Evolutionary conservation across 371 early-diverging fungal genomes (phyloP).

Genomic region (Chytridium lagenaria): DNA sequence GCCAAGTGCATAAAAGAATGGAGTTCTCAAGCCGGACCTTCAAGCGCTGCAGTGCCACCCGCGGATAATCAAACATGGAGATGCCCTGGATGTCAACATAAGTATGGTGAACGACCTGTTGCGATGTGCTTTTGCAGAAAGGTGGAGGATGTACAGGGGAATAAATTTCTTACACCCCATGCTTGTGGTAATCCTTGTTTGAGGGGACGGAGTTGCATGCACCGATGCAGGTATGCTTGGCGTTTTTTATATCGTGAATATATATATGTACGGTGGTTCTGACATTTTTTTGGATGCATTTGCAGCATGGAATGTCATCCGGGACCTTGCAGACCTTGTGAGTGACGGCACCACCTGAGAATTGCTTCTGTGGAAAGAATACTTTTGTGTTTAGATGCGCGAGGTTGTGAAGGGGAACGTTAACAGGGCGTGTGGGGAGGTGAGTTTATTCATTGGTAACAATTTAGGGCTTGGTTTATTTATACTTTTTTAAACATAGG

Average conservation of each 20-base stretch:
- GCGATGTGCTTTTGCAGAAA: constrained; percentile 91
- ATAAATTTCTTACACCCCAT: constrained; percentile 78
- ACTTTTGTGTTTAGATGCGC: constrained; percentile 70
- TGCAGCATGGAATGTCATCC: constrained; percentile 87
- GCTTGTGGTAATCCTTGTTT: constrained; percentile 78
- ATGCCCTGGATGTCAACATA: constrained; percentile 91
- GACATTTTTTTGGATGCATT: too few species aligned
- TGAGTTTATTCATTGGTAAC: too few species aligned
- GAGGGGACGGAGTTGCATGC: constrained; percentile 65
- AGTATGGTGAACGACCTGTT: constrained; percentile 65
- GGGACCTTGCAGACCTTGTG: constrained; percentile 93
- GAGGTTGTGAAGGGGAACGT: constrained; percentile 47
- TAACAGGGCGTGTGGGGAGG: not conserved
- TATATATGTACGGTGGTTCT: too few species aligned
- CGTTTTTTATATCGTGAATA: too few species aligned
- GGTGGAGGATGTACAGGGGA: constrained; percentile 68
- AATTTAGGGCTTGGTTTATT: too few species aligned
- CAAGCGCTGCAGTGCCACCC: constrained; percentile 28
- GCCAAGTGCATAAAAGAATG: constrained; percentile 45
- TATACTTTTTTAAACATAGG: too few species aligned
- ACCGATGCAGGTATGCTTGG: too few species aligned
- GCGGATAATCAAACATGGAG: constrained; percentile 65
- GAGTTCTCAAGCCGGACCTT: constrained; percentile 20
- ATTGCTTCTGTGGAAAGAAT: constrained; percentile 83
- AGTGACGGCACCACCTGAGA: constrained; percentile 71